Conservation (phyloP, 2,329 filamentous ascomycete species). For the Cercospora sp. region DNA sequence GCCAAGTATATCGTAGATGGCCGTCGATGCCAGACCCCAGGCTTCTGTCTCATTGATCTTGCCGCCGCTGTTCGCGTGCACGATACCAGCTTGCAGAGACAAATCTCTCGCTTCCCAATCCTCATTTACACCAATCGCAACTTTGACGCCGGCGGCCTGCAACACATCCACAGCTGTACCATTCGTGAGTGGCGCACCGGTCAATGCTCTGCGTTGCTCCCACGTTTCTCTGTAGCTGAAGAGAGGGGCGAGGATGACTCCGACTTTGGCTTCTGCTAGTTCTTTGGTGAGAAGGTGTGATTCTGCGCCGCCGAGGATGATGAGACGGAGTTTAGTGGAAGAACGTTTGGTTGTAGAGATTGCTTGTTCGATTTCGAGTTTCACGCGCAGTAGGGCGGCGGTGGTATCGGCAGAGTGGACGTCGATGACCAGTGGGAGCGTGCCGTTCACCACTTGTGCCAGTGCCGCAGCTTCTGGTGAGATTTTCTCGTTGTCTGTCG, state of each 20-base stretch:
- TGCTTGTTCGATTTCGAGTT: slow-evolving; percentile 55
- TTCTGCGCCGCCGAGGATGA: slow-evolving; percentile 64
- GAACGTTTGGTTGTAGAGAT: slow-evolving; percentile 13
- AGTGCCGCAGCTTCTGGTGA: slow-evolving; percentile 48
- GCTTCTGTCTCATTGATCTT: slow-evolving; percentile 57
- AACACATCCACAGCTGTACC: slow-evolving; percentile 62
- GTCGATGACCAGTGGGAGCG: slow-evolving; percentile 58
- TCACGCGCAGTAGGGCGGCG: slow-evolving; percentile 59
- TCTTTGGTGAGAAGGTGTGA: slow-evolving; percentile 60
- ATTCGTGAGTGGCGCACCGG: slow-evolving; percentile 66
- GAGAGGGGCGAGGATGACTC: slow-evolving; percentile 62
- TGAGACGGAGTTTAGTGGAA: slow-evolving; percentile 48
- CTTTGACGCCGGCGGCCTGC: slow-evolving; percentile 58
- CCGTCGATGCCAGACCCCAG: slow-evolving; percentile 57
- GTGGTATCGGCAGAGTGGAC: slow-evolving; percentile 66
- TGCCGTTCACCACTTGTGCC: slow-evolving; percentile 53
- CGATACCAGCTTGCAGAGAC: slow-evolving; percentile 61
- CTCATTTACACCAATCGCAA: slow-evolving; percentile 61
- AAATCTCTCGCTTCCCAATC: slow-evolving; percentile 64
- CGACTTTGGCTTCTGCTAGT: slow-evolving; percentile 57
- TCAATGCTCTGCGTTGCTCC: slow-evolving; percentile 63
- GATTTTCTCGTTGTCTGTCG: slow-evolving; percentile 42
- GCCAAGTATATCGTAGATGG: slow-evolving; percentile 61
- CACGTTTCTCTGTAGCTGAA: slow-evolving; percentile 57
- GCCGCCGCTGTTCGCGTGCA: slow-evolving; percentile 58